Conservation (phyloP, 495 filamentous ascomycete species). For the Aspergillus kassunensis region DNA sequence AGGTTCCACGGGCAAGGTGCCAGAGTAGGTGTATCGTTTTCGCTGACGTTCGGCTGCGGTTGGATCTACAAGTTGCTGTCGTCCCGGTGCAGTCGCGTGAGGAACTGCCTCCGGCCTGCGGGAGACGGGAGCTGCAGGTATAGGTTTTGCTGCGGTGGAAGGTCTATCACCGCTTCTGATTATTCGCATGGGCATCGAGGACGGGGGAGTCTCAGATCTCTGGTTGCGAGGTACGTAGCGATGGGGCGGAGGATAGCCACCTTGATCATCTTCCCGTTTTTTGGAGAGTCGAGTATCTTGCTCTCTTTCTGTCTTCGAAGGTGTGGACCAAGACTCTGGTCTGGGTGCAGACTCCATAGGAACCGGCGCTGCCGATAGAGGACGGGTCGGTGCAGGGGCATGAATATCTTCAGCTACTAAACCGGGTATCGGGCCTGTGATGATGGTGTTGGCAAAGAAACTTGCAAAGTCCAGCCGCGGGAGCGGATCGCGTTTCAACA, state of each 20-base stretch:
- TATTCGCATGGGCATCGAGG: conserved; percentile 34
- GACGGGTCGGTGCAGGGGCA: conserved; percentile 34
- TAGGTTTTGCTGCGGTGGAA: conserved; percentile 21
- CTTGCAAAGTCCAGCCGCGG: conserved; percentile 78
- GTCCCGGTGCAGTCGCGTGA: conserved; percentile 59
- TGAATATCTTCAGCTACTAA: conserved; percentile 80
- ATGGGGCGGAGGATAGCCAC: conserved; percentile 24
- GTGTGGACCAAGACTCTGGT: conserved; percentile 25
- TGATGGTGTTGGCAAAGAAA: conserved; percentile 72
- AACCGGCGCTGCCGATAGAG: conserved; percentile 17
- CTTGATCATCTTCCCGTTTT: conserved; percentile 23
- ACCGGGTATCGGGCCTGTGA: conserved; percentile 77
- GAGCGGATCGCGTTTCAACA: conserved; percentile 80
- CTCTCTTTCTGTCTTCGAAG: conserved; percentile 11
- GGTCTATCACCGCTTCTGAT: conserved; percentile 37
- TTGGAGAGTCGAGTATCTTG: conserved; percentile 23
- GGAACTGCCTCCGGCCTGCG: conserved; percentile 41
- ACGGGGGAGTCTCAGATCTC: conserved; percentile 37
- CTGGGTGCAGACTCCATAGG: conserved; percentile 16
- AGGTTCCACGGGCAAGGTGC: conserved; percentile 42
- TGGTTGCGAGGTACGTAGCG: conserved; percentile 23
- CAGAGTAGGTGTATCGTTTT: conserved; percentile 46
- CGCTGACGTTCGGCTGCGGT: conserved; percentile 47
- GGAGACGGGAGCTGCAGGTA: conserved; percentile 23
- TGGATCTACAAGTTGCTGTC: conserved; percentile 47